Conservation (phyloP, 2,329 filamentous ascomycete species). For the Fusarium abutilonis region DNA sequence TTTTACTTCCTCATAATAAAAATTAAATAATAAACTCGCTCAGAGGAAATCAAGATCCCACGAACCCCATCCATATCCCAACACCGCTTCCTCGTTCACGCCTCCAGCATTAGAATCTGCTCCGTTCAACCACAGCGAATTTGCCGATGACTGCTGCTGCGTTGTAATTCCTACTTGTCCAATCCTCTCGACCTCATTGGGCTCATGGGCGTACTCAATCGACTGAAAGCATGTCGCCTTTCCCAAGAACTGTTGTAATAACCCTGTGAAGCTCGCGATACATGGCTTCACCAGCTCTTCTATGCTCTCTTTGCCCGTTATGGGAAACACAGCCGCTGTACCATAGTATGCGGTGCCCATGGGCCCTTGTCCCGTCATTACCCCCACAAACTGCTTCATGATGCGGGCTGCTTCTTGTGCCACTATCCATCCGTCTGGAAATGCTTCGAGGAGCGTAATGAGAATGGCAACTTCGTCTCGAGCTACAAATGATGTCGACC, state of each 20-base stretch:
- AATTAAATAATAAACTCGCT: no score
- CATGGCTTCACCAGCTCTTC: slow-evolving; percentile 35
- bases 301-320: slow-evolving; percentile 27
- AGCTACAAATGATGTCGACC: slow-evolving; percentile 40
- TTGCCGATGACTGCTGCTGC: slow-evolving; percentile 32
- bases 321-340: slow-evolving; percentile 25
- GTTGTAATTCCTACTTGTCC: slow-evolving; percentile 15
- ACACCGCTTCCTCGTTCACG: slow-evolving; percentile 33
- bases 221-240: slow-evolving; percentile 43
- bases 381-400: slow-evolving; percentile 46
- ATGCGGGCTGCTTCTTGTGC: slow-evolving; percentile 50
- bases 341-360: slow-evolving; percentile 32
- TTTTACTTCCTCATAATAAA: no score
- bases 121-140: slow-evolving; percentile 38
- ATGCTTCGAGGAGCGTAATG: slow-evolving; percentile 52
- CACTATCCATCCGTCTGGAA: slow-evolving; percentile 49
- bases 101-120: slow-evolving; percentile 20
- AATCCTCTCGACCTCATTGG: slow-evolving; percentile 22
- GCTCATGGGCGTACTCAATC: slow-evolving; percentile 35
- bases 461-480: slow-evolving; percentile 50
- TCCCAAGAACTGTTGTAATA: no score
- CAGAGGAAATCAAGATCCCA: slow-evolving; percentile 44
- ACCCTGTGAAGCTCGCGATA: slow-evolving; percentile 12
- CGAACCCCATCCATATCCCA: slow-evolving; percentile 42
- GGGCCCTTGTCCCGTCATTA: slow-evolving; percentile 32